Base-by-base conservation (phyloP, 768 basidiomycete genomes). In the Gyrodon lividus region DNA sequence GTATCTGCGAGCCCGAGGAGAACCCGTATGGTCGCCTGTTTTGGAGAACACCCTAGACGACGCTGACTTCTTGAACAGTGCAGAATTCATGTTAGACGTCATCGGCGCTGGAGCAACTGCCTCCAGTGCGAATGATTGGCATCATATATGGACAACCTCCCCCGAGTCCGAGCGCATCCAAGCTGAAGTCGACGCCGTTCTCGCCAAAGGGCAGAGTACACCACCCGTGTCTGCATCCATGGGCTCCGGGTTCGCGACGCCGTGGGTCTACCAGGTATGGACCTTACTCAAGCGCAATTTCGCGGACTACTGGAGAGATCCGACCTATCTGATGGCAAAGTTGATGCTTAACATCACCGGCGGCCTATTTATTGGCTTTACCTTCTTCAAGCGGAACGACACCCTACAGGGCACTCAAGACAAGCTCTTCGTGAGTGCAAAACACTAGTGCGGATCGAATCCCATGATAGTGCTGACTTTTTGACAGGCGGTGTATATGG, bases 41-140 rank as follows among this genome's bases (percentile, higher is more conserved):
- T 31, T n/a, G 43, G 75, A 76, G 49, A 75, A 72, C 51, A 79
- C 78, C 75, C 72, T 83, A 13, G 75, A 80, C 37, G 78, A 77
- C 45, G 82, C 83, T 56, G 80, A 31, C 19, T 14, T 22, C 26
- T 37, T 26, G 0, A 34, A 23, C 40, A 82, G 81, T 35, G 82
- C 82, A 24, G 82, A 83, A 54, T 83, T 76, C 53, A 82, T 83
- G 74, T 76, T 89, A 17, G 82, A 85, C 23, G 85, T 82, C 40
- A 89, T 89, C 50, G 88, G 87, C 16, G 86, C 88, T 24, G 87
- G 87, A 3, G 81, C 82, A 2, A 83, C 84, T 1, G 79, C 83
- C 1, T 72, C 75, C 14, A 81, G 75, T 48, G 56, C 58, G 13
- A 67, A 67, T 22, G 76, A 89, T 52, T 91, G 88, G 87, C 74